Evolutionary conservation across 306 rosid species (phyloP), one percentile per base, ranked within the genome.

Genomic region (Vigna reflexopilosa): DNA sequence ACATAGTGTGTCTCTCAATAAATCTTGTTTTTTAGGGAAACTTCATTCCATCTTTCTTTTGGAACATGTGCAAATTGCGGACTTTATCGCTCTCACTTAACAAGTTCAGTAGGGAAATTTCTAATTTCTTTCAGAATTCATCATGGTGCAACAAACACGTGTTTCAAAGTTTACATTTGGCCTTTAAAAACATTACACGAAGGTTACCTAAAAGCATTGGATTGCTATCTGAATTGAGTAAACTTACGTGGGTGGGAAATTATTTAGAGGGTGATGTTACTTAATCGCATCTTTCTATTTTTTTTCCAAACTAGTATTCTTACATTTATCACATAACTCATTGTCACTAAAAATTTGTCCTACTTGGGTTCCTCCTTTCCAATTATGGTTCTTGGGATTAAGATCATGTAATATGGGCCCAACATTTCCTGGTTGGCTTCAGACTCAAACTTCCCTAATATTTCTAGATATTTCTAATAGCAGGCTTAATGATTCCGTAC

Each of bases 361-460:
- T 3, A 9, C 3, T 0, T 77, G 82, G 82, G 28, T 45, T 58
- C 82, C 79, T 14, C 82, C 79, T 20, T 77, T 71, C 15, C 82
- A 47, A 13, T 7, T 82, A 15, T 0, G n/a, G n/a, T n/a, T n/a
- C n/a, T n/a, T n/a, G n/a, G 0, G 0, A 0, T 16, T 65, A 32
- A 17, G 36, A 42, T 77, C 78, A 38, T 82, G 81, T 34, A 61
- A 50, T 42, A 14, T 61, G 28, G 77, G 2, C 2, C 8, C 50
- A 11, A 54, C 1, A 26, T 58, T 24, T 58, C 65, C 65, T 1
- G 13, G 38, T 30, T 82, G 82, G 82, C 69, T 82, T 30, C 40
- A 45, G 0, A 32, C 2, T 55, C 70, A 63, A 38, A 11, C 2
- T 2, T 0, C 5, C 2, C 2, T 77, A 0, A 0, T 0, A 2